phyloP scores from a whole-genome alignment of 2,329 filamentous ascomycete species.

The Albifimbria verrucaria region DNA sequence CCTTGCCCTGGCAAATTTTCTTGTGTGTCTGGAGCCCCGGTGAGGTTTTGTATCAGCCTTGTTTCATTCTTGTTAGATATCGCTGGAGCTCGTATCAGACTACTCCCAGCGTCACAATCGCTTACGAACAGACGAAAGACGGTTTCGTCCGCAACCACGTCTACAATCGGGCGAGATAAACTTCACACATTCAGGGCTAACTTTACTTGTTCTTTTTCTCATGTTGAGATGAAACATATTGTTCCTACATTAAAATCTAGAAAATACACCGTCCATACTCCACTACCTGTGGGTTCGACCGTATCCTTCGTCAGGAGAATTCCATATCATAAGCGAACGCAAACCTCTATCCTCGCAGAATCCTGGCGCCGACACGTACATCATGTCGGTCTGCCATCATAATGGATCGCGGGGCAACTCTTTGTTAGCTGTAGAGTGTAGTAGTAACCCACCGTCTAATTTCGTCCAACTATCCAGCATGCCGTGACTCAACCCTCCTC shows the following conservation, averaged over 20 bases:
- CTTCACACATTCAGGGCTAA: too few relatives aligned
- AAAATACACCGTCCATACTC: neutral
- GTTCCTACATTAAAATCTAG: neutral
- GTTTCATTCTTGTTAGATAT: too few relatives aligned
- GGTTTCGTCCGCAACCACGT: too few relatives aligned
- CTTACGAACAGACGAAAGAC: too few relatives aligned
- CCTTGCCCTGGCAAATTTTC: too few relatives aligned
- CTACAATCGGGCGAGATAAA: too few relatives aligned
- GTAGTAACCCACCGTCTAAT: neutral
- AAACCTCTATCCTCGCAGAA: neutral
- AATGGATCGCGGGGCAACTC: slow-evolving; percentile 43
- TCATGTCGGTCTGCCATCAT: slow-evolving; percentile 53
- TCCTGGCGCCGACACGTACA: neutral
- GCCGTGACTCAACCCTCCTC: neutral
- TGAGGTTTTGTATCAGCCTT: too few relatives aligned
- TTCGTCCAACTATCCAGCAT: neutral
- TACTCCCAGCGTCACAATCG: too few relatives aligned
- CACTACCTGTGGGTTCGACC: slow-evolving; percentile 1
- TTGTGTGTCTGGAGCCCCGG: too few relatives aligned
- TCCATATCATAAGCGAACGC: neutral
- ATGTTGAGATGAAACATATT: neutral
- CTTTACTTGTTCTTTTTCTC: too few relatives aligned
- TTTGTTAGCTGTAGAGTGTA: neutral
- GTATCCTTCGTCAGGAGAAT: slow-evolving; percentile 3
- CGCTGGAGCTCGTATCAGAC: too few relatives aligned